Base-by-base conservation (phyloP, 768 basidiomycete genomes). In the Xerocomellus amylosporus region DNA sequence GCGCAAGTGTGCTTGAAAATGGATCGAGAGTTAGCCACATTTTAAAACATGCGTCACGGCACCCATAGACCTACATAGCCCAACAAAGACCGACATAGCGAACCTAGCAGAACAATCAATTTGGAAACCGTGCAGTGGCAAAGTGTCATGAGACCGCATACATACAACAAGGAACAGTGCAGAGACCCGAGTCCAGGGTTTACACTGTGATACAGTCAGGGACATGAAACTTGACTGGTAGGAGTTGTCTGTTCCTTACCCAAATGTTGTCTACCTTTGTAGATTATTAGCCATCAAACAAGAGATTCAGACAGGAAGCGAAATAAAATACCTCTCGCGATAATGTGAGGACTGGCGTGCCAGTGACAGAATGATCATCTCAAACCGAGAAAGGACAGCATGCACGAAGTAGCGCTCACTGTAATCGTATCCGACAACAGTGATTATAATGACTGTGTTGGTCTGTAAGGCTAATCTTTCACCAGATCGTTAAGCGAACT, bases 341-440 rank as follows among this genome's bases (percentile, higher is more conserved):
- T 37, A 61, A 44, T 3, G 58, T 61, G 24, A 61, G 59, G 30
- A 44, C 60, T 61, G n/a, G n/a, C 33, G 14, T 14, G 6, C 33
- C 15, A 12, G 28, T 2, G 24, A 20, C 1, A n/a, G 24, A 46
- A 14, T 37, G 37, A 8, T 45, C 26, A 26, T 14, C 24, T 9
- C 4, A 20, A n/a, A 26, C 8, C n/a, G 22, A 22, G 15, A 22
- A 13, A 38, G 3, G 30, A 33, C 6, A 52, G 13, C 20, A 20
- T 34, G 28, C 15, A 45, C 15, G 10, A 20, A 13, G 5, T 2
- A 33, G 9, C 14, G 9, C 61, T 53, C 37, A 56, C 61, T 12
- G 17, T 63, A 62, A 45, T 62, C 61, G 31, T 62, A 63, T 44
- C 46, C 54, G 24, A 63, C 24, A 5, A 48, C 5, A 31, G 41